A percentile compares a stretch with the other conserved stretches of the same genome.
phyloP scores from a whole-genome alignment of 805 yeast genomes.

The Schwanniomyces pseudopolymorphus region DNA sequence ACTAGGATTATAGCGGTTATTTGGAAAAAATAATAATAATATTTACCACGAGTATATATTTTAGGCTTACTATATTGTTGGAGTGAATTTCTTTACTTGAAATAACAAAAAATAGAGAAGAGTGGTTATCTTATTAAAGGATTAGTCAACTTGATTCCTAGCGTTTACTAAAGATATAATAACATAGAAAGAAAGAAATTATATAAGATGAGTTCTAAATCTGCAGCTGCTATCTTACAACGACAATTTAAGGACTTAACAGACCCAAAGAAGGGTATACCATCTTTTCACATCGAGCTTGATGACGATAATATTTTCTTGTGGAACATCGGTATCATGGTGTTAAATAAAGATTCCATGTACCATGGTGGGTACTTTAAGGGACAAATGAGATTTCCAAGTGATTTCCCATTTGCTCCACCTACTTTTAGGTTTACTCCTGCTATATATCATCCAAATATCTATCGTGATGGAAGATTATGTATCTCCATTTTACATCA shows the following conservation, averaged over 20 bases:
- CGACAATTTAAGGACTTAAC: constrained; percentile 93
- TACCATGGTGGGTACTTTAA: constrained; percentile 94
- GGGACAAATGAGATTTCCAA: constrained; percentile 92
- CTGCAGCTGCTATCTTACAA: constrained; percentile 82
- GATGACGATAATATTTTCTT: constrained; percentile 57
- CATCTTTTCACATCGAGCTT: constrained; percentile 62
- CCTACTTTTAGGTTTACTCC: constrained; percentile 93
- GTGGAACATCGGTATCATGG: constrained; percentile 92
- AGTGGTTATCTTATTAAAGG: neutral
- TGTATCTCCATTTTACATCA: constrained; percentile 92
- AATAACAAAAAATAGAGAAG: neutral
- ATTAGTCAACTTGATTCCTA: neutral
- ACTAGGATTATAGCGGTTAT: constrained; percentile 1
- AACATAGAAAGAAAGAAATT: neutral
- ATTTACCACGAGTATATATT: neutral
- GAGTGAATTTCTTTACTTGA: neutral
- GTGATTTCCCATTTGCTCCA: constrained; percentile 88
- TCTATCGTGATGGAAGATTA: constrained; percentile 87
- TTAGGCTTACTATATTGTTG: neutral
- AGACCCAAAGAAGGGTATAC: constrained; percentile 77
- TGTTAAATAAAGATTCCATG: constrained; percentile 81
- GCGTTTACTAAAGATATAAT: neutral
- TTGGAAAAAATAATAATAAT: neutral
- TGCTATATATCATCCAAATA: constrained; percentile 92
- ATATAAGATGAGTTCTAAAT: constrained; percentile 43